A percentile compares a stretch with the other conserved stretches of the same genome.
Evolutionary conservation across 192 early-diverging fungal species (phyloP).

Genomic region (Umbelopsis ramanniana): DNA sequence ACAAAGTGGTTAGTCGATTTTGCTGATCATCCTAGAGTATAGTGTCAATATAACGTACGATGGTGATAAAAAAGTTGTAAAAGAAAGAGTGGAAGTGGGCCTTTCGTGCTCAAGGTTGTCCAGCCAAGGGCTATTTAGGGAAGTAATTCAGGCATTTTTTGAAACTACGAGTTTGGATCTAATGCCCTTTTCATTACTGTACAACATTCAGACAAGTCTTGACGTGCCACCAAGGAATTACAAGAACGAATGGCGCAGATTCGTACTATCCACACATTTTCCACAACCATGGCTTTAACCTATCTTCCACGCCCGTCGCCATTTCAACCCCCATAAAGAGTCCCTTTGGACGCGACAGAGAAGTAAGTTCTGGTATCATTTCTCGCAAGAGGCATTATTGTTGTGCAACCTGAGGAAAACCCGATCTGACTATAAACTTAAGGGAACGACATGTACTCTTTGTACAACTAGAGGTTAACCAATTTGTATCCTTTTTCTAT

Average conservation of each 20-base stretch:
- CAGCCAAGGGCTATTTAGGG: not conserved
- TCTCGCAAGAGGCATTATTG: not conserved
- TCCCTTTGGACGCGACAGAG: no score
- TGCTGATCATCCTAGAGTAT: no score
- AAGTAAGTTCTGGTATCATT: no score
- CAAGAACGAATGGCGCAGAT: not conserved
- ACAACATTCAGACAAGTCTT: not conserved
- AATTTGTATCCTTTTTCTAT: not conserved
- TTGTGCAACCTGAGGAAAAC: conserved; percentile 3
- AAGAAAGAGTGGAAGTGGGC: conserved; percentile 2
- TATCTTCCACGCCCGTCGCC: no score
- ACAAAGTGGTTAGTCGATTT: not conserved
- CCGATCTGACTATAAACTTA: not conserved
- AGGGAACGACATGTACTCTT: not conserved
- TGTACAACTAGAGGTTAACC: not conserved
- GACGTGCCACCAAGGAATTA: not conserved
- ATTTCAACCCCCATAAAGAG: no score
- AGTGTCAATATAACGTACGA: not conserved
- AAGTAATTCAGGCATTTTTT: not conserved
- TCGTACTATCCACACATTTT: not conserved
- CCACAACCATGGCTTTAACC: not conserved
- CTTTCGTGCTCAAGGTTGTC: not conserved
- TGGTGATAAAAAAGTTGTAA: not conserved
- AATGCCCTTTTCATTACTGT: not conserved
- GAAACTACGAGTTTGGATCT: not conserved